These are phyloP conservation scores for Mycena sp. DNA, from an alignment of 1,284 basidiomycete genomes.

Conservation along the genomic window DNA sequence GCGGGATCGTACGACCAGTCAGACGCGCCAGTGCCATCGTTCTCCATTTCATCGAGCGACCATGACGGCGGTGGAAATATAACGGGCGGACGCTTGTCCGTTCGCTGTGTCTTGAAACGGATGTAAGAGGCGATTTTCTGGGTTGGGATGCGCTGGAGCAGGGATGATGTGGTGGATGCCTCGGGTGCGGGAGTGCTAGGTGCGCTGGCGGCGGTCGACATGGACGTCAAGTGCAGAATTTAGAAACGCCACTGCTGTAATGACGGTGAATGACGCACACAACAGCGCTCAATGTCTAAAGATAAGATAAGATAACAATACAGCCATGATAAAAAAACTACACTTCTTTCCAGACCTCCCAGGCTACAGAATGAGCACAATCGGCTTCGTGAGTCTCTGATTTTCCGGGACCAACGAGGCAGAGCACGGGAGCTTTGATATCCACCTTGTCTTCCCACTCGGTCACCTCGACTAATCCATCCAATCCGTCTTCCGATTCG, in stretches of 20 bases:
- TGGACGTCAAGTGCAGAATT: neutral
- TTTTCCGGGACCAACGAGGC: constrained; percentile 52
- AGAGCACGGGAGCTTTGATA: constrained; percentile 52
- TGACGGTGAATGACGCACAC: constrained; percentile 1
- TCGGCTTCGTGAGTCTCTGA: constrained; percentile 42
- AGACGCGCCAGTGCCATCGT: constrained; percentile 37
- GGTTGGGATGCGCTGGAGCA: constrained; percentile 5
- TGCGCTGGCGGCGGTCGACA: constrained; percentile 22
- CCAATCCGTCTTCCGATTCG: constrained; percentile 49
- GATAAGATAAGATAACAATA: neutral
- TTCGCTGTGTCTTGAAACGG: constrained; percentile 8
- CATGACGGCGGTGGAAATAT: constrained; percentile 55
- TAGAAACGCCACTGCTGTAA: neutral
- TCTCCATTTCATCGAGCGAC: constrained; percentile 43
- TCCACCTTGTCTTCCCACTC: constrained; percentile 45
- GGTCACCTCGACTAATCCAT: constrained; percentile 56
- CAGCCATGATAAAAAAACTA: neutral
- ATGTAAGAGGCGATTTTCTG: constrained; percentile 22
- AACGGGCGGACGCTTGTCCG: constrained; percentile 32
- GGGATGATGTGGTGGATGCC: neutral
- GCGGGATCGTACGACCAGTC: constrained; percentile 38
- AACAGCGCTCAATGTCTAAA: neutral
- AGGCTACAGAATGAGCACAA: constrained; percentile 50
- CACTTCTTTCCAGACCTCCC: constrained; percentile 41
- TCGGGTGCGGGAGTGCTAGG: constrained; percentile 1